Percentiles rank a stretch among this genome's conserved stretches.
Evolutionary conservation across 2,329 filamentous ascomycete species (phyloP).

Genomic region (Davidsoniella neocaledoniae): DNA sequence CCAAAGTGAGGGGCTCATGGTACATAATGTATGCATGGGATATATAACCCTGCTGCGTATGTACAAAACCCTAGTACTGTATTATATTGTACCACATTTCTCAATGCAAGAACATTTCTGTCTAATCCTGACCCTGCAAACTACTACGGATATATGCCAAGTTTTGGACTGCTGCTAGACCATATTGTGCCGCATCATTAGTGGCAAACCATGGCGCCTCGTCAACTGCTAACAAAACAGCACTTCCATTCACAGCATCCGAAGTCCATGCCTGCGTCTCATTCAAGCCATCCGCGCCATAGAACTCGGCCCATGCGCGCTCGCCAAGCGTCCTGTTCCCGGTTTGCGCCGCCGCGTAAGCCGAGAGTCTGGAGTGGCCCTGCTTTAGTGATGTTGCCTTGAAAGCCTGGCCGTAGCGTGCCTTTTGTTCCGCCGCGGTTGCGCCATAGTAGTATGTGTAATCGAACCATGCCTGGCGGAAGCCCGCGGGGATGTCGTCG

Average conservation of each 20-base stretch:
- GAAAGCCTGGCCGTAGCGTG: slow-evolving; percentile 34
- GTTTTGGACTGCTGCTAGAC: slow-evolving; percentile 38
- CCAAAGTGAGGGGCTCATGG: too few species aligned
- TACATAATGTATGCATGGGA: too few species aligned
- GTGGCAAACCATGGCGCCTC: slow-evolving; percentile 41
- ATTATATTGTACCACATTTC: too few species aligned
- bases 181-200: slow-evolving; percentile 40
- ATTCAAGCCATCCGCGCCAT: slow-evolving; percentile 29
- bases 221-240: slow-evolving; percentile 30
- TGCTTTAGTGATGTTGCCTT: slow-evolving; percentile 32
- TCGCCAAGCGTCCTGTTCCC: slow-evolving; percentile 30
- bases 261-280: slow-evolving; percentile 21
- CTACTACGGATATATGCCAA: slow-evolving; percentile 24
- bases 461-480: slow-evolving; percentile 39
- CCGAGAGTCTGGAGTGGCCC: slow-evolving; percentile 41
- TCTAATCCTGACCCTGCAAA: too few species aligned
- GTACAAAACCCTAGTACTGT: too few species aligned
- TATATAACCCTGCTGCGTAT: too few species aligned
- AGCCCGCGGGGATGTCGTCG: slow-evolving; percentile 28
- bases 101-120: too few species aligned
- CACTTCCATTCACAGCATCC: slow-evolving; percentile 26
- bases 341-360: slow-evolving; percentile 29
- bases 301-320: slow-evolving; percentile 38
- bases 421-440: slow-evolving; percentile 29
- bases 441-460: slow-evolving; percentile 44